Conservation (phyloP, 192 early-diverging fungal genomes). For the Chytriomyces sp. region DNA sequence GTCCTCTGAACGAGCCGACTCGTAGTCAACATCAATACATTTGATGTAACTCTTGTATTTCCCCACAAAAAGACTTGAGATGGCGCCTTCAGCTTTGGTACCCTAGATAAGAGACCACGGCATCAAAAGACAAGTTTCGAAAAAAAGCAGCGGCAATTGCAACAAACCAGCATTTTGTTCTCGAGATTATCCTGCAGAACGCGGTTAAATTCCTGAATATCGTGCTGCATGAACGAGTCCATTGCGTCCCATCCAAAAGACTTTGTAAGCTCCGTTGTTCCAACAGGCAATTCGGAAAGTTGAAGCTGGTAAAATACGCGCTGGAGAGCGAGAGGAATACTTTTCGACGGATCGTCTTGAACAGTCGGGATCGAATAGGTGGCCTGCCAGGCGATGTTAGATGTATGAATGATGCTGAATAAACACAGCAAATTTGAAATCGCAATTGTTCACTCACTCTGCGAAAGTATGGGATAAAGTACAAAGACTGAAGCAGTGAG, state of each 20-base stretch:
- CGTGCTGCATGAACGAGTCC: conserved; percentile 97
- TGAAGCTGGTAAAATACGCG: conserved; percentile 94
- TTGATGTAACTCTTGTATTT: conserved; percentile 98
- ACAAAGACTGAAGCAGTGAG: conserved; percentile 93
- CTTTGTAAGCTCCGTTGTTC: conserved; percentile 92
- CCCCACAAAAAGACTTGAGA: conserved; percentile 90
- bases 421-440: neutral
- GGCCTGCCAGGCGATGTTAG: conserved; percentile 31
- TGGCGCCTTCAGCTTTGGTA: conserved; percentile 90
- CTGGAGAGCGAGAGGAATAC: conserved; percentile 89
- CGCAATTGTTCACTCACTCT: conserved; percentile 43
- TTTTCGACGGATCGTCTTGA: conserved; percentile 81
- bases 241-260: conserved; percentile 98
- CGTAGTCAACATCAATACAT: conserved; percentile 93
- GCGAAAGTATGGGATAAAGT: conserved; percentile 92
- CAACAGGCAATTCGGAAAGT: conserved; percentile 67
- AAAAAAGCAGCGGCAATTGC: neutral
- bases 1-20: conserved; percentile 92
- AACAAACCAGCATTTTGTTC: conserved; percentile 89
- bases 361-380: conserved; percentile 92
- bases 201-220: conserved; percentile 98
- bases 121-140: neutral
- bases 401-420: neutral
- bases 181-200: conserved; percentile 97
- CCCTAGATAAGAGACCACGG: conserved; percentile 48